Evolutionary conservation across 2,329 filamentous ascomycete genomes (phyloP).

Genomic region (Colletotrichum neosansevieriae): DNA sequence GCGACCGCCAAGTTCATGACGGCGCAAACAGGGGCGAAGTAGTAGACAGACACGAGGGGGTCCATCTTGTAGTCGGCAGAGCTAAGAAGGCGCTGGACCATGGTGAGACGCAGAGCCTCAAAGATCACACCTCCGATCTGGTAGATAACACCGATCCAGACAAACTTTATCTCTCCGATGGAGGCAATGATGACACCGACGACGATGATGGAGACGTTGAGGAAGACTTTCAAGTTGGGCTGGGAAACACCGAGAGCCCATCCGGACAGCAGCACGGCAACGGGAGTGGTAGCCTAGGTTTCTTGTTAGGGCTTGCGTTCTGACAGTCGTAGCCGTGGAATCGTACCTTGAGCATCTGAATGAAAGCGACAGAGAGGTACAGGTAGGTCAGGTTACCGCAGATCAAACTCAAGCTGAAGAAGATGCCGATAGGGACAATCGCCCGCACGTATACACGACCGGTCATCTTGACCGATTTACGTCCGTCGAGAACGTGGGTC

Average conservation of each 20-base stretch:
- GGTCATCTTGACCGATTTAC: conserved; percentile 98
- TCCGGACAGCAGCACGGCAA: conserved; percentile 89
- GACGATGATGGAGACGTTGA: conserved; percentile 95
- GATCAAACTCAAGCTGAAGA: conserved; percentile 96
- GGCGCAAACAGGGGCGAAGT: conserved; percentile 88
- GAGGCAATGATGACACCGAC: conserved; percentile 95
- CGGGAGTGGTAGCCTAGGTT: conserved; percentile 88
- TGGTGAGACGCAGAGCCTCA: conserved; percentile 84
- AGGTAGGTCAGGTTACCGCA: conserved; percentile 97
- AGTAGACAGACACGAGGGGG: conserved; percentile 88
- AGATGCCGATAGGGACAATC: conserved; percentile 93
- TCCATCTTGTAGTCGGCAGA: conserved; percentile 93
- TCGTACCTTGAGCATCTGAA: conserved; percentile 95
- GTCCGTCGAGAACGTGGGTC: conserved; percentile 89
- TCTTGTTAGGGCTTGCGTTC: conserved; percentile 18
- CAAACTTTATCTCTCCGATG: conserved; percentile 95
- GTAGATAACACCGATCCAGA: conserved; percentile 81
- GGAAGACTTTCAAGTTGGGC: conserved; percentile 86
- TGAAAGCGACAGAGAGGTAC: conserved; percentile 95
- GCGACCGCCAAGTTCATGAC: conserved; percentile 83
- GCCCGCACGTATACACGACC: conserved; percentile 91
- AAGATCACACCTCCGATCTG: conserved; percentile 84
- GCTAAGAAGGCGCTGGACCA: conserved; percentile 86
- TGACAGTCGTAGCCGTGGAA: background rate
- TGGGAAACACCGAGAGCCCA: conserved; percentile 89